These are phyloP conservation scores for Arxiozyma slooffiae DNA, from an alignment of 1,139 yeast genomes.

Conservation along the genomic window DNA sequence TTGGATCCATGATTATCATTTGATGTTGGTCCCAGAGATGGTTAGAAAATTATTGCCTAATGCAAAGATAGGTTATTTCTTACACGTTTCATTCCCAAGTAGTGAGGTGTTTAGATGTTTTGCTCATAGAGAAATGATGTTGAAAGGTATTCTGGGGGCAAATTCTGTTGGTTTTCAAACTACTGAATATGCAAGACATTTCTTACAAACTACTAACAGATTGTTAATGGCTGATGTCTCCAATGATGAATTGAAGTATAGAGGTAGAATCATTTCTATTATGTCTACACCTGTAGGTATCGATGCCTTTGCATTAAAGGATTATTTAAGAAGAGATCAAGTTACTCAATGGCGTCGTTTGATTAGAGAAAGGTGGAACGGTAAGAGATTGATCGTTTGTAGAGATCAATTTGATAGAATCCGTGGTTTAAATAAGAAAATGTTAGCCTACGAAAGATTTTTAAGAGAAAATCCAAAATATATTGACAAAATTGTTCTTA, in stretches of 20 bases:
- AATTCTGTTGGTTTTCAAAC: conserved; percentile 85
- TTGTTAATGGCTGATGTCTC: conserved; percentile 73
- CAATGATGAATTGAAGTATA: conserved; percentile 60
- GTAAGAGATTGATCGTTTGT: conserved; percentile 62
- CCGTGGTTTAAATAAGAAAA: conserved; percentile 80
- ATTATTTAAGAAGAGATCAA: conserved; percentile 38
- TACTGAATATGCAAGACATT: conserved; percentile 86
- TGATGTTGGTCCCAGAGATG: conserved; percentile 79
- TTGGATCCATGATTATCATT: conserved; percentile 93
- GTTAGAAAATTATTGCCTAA: conserved; percentile 63
- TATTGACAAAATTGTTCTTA: conserved; percentile 59
- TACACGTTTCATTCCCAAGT: conserved; percentile 92
- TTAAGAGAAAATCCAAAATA: conserved; percentile 61
- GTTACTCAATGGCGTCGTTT: conserved; percentile 62
- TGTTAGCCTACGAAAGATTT: conserved; percentile 78
- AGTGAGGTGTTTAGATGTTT: conserved; percentile 91
- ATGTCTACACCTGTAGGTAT: conserved; percentile 78
- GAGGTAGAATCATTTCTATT: conserved; percentile 58
- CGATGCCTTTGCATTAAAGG: conserved; percentile 53
- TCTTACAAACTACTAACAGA: conserved; percentile 81
- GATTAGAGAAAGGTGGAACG: conserved; percentile 68
- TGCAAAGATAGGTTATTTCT: conserved; percentile 83
- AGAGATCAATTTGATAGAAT: conserved; percentile 83
- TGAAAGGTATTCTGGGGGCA: conserved; percentile 83
- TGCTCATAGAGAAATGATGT: conserved; percentile 70